Evolutionary conservation across 768 basidiomycete species (phyloP).

Genomic region (Paxillus rubicundulus): DNA sequence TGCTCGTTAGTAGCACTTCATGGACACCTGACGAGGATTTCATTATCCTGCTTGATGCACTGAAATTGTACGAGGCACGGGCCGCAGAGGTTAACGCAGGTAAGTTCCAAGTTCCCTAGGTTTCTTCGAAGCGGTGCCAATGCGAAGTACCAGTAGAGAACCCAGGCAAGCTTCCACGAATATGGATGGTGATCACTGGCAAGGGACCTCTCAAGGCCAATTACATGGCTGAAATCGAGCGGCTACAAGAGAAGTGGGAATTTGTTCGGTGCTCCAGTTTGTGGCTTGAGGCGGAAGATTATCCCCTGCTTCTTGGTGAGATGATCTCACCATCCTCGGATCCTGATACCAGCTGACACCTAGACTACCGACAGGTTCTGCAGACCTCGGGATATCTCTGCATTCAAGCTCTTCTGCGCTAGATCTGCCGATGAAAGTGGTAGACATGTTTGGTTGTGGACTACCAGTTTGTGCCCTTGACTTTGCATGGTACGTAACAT

Average conservation of each 20-base stretch:
- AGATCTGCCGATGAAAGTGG: constrained; percentile 98
- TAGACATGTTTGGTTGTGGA: constrained; percentile 98
- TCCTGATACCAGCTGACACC: neutral
- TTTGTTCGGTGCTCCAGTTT: constrained; percentile 77
- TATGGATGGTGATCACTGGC: constrained; percentile 86
- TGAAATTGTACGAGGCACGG: constrained; percentile 64
- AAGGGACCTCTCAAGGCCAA: constrained; percentile 74
- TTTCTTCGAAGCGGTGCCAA: neutral
- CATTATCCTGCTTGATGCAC: constrained; percentile 71
- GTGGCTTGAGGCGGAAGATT: constrained; percentile 90
- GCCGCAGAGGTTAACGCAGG: constrained; percentile 38
- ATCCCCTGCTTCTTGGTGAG: constrained; percentile 80
- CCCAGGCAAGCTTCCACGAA: constrained; percentile 54
- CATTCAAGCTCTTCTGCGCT: constrained; percentile 88
- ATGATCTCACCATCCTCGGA: neutral
- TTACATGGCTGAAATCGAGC: constrained; percentile 71
- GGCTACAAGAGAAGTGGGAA: constrained; percentile 62
- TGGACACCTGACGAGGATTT: constrained; percentile 99
- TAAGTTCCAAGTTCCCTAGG: neutral
- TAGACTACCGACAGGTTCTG: constrained; percentile 59
- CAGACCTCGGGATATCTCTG: constrained; percentile 87
- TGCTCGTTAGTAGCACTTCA: constrained; percentile 89
- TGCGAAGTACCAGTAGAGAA: constrained; percentile 6
- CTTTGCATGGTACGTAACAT: constrained; percentile 70
- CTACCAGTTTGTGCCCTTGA: constrained; percentile 89